Percentiles rank a stretch among this genome's conserved stretches.
phyloP scores from a whole-genome alignment of 345 rosid species.

The Bruguiera parviflora region DNA sequence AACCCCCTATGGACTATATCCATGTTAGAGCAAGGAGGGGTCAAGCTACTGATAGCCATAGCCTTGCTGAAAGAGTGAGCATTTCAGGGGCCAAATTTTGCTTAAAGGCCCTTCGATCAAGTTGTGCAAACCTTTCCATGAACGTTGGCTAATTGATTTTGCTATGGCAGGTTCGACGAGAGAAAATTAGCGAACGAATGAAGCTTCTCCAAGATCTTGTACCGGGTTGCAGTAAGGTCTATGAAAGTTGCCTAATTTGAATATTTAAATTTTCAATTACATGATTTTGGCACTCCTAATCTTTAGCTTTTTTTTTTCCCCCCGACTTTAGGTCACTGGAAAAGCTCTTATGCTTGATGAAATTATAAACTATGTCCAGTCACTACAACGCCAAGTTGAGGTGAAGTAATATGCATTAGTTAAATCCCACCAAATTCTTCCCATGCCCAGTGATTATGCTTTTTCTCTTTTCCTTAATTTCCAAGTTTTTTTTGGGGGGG shows the following conservation, averaged over 20 bases:
- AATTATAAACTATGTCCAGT: conserved; percentile 88
- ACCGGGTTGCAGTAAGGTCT: conserved; percentile 94
- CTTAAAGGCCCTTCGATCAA: background rate
- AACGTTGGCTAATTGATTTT: background rate
- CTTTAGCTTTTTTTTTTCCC: background rate
- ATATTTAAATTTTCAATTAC: background rate
- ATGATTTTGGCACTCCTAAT: too few species aligned
- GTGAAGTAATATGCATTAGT: conserved; percentile 30
- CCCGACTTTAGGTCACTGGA: conserved; percentile 60
- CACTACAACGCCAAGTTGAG: conserved; percentile 93
- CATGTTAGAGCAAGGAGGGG: conserved; percentile 96
- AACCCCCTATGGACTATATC: conserved; percentile 76
- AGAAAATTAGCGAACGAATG: conserved; percentile 96
- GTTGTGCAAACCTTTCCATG: background rate
- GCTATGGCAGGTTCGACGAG: conserved; percentile 64
- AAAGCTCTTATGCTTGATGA: conserved; percentile 92
- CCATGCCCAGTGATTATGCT: conserved; percentile 1
- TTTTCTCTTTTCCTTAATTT: background rate
- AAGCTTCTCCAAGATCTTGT: conserved; percentile 95
- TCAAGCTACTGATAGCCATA: conserved; percentile 96
- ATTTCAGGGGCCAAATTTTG: background rate
- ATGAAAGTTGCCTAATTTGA: background rate
- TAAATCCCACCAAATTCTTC: background rate
- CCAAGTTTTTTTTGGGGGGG: conserved; percentile 2
- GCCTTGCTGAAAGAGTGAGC: conserved; percentile 91